These are phyloP conservation scores for Lactarius akahatsu DNA, from an alignment of 768 basidiomycete species.

Conservation along the genomic window DNA sequence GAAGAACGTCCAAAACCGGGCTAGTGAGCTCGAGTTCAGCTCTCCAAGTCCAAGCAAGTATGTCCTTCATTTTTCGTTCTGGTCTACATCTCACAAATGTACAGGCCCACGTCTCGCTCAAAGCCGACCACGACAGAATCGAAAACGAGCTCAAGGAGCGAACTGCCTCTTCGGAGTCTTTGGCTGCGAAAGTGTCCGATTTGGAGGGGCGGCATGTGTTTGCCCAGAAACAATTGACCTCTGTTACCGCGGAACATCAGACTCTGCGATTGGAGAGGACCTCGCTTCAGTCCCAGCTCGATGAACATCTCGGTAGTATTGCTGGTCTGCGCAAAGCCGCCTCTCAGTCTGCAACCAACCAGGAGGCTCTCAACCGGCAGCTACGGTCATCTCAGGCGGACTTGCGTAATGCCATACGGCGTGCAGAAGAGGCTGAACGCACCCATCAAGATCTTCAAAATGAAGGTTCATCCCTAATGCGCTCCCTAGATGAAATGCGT, in stretches of 20 bases:
- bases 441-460: conserved; percentile 69
- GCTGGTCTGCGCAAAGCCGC: conserved; percentile 61
- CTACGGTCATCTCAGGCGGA: conserved; percentile 65
- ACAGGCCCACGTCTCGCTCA: conserved; percentile 58
- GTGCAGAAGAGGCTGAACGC: conserved; percentile 73
- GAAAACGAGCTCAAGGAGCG: conserved; percentile 46
- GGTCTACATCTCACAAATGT: conserved; percentile 15
- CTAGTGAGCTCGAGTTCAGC: conserved; percentile 78
- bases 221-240: conserved; percentile 44
- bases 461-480: conserved; percentile 77
- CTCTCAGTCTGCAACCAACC: conserved; percentile 51
- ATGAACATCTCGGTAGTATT: conserved; percentile 46
- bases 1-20: conserved; percentile 76
- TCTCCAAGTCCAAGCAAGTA: conserved; percentile 78
- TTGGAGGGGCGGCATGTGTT: conserved; percentile 45
- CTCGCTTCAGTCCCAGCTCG: conserved; percentile 48
- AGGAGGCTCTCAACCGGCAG: conserved; percentile 53
- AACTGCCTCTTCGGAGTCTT: conserved; percentile 46
- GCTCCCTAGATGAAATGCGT: conserved; percentile 81
- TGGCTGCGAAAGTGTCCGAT: conserved; percentile 48
- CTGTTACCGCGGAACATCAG: conserved; percentile 48
- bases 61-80: conserved; percentile 24
- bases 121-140: conserved; percentile 59
- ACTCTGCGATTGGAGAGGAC: conserved; percentile 50
- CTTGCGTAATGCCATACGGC: conserved; percentile 58